Conservation (phyloP, 495 filamentous ascomycete genomes). For the Hypomontagnella submonticulosa region DNA sequence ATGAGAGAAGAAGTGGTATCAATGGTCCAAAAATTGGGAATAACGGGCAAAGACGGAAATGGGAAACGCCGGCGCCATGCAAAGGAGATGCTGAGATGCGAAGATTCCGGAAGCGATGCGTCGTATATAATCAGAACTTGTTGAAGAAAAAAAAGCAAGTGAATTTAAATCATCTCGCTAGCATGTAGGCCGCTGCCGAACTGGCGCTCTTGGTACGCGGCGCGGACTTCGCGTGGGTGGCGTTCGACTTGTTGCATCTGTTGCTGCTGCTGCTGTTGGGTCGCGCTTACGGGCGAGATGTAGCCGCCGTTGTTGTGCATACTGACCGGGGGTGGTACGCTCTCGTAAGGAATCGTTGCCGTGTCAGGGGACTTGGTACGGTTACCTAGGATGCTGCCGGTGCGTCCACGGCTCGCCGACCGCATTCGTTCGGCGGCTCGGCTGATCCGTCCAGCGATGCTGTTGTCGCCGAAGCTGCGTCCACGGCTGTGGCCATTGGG, state of each 20-base stretch:
- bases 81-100: slow-evolving; percentile 39
- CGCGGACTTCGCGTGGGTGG: slow-evolving; percentile 55
- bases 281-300: slow-evolving; percentile 16
- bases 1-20: slow-evolving; percentile 42
- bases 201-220: slow-evolving; percentile 51
- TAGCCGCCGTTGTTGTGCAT: slow-evolving; percentile 28
- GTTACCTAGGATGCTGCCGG: slow-evolving; percentile 47
- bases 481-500: slow-evolving; percentile 71
- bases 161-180: slow-evolving; percentile 60
- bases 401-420: slow-evolving; percentile 69
- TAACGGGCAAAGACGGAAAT: slow-evolving; percentile 1
- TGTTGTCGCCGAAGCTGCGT: slow-evolving; percentile 73
- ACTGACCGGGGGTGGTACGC: slow-evolving; percentile 56
- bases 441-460: slow-evolving; percentile 69
- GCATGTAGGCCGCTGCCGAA: slow-evolving; percentile 57
- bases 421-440: slow-evolving; percentile 76
- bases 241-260: slow-evolving; percentile 46
- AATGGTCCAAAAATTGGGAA: slow-evolving; percentile 13
- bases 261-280: slow-evolving; percentile 6
- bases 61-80: slow-evolving; percentile 49
- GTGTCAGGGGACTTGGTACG: slow-evolving; percentile 56
- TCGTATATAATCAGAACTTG: slow-evolving; percentile 33
- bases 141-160: not conserved
- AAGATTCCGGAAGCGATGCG: slow-evolving; percentile 35
- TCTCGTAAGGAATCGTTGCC: slow-evolving; percentile 65